phyloP scores from a whole-genome alignment of 768 basidiomycete genomes.

The Pulveroboletus sp. region DNA sequence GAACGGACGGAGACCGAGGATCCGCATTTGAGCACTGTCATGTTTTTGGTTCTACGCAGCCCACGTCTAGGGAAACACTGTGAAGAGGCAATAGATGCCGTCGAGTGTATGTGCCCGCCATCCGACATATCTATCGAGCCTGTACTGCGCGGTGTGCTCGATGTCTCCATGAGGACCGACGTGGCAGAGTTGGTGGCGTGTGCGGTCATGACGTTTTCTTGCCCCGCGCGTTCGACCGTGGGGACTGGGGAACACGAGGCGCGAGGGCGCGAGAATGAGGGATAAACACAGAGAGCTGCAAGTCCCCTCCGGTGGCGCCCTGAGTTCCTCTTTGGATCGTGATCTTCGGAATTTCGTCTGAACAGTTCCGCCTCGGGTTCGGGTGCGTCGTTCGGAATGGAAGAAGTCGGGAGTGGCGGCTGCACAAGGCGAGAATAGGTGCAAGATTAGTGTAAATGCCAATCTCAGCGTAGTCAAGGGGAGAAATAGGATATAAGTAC shows the following conservation, averaged over 20 bases:
- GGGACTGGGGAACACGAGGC: conserved; percentile 12
- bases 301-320: conserved; percentile 17
- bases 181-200: conserved; percentile 17
- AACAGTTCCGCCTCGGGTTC: conserved; percentile 5
- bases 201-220: conserved; percentile 4
- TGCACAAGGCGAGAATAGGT: conserved; percentile 12
- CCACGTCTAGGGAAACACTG: conserved; percentile 31
- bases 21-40: conserved; percentile 30
- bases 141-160: conserved; percentile 19
- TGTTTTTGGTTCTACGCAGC: conserved; percentile 39
- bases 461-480: conserved; percentile 11
- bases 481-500: conserved; percentile 24
- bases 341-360: conserved; percentile 14
- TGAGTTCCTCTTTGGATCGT: conserved; percentile 11
- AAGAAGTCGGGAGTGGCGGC: conserved; percentile 20
- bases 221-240: conserved; percentile 2
- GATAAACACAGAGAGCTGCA: conserved; percentile 21
- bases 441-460: conserved; percentile 20
- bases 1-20: conserved; percentile 22
- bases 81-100: conserved; percentile 23
- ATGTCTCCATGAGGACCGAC: conserved; percentile 22
- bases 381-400: conserved; percentile 14
- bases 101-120: conserved; percentile 14
- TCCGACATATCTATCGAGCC: conserved; percentile 18
- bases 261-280: conserved; percentile 9